These are phyloP conservation scores for Phytophthora pisi DNA, from an alignment of 352 stramenopile species.

Conservation along the genomic window DNA sequence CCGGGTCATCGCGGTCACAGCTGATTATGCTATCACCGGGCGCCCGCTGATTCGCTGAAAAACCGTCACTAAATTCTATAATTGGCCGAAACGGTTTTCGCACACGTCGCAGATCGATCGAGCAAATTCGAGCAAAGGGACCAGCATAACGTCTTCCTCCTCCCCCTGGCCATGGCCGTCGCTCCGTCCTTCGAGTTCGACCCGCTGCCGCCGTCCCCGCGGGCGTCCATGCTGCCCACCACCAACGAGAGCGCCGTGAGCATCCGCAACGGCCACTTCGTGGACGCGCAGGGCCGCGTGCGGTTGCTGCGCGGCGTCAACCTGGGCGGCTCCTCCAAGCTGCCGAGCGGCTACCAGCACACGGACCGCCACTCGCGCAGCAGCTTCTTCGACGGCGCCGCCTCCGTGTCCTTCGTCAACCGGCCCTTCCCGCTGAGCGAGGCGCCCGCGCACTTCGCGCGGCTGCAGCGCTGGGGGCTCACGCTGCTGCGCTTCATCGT, in stretches of 20 bases:
- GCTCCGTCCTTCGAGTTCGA: conserved; percentile 14
- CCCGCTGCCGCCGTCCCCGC: conserved; percentile 9
- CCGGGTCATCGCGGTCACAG: not conserved
- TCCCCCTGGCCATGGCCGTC: conserved; percentile 11
- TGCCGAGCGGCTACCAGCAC: conserved; percentile 68
- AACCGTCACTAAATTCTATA: not conserved
- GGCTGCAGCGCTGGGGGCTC: conserved; percentile 84
- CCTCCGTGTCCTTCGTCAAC: conserved; percentile 67
- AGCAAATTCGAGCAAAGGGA: conserved; percentile 1
- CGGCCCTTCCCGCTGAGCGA: conserved; percentile 87
- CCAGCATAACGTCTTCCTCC: conserved; percentile 16
- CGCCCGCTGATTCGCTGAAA: conserved; percentile 12
- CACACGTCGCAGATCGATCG: conserved; percentile 21
- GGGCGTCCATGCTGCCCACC: conserved; percentile 21
- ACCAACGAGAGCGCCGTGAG: conserved; percentile 25
- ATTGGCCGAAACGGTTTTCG: conserved; percentile 16
- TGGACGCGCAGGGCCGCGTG: conserved; percentile 79
- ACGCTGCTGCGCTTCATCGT: conserved; percentile 86
- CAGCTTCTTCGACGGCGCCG: conserved; percentile 60
- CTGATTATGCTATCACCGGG: conserved; percentile 16
- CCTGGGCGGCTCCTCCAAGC: conserved; percentile 88
- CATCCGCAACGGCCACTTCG: conserved; percentile 77
- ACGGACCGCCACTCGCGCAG: conserved; percentile 34
- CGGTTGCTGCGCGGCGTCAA: conserved; percentile 88
- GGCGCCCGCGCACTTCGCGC: conserved; percentile 74